Evolutionary conservation across 2,329 filamentous ascomycete species (phyloP).

Genomic region (Xylariaceae sp.): DNA sequence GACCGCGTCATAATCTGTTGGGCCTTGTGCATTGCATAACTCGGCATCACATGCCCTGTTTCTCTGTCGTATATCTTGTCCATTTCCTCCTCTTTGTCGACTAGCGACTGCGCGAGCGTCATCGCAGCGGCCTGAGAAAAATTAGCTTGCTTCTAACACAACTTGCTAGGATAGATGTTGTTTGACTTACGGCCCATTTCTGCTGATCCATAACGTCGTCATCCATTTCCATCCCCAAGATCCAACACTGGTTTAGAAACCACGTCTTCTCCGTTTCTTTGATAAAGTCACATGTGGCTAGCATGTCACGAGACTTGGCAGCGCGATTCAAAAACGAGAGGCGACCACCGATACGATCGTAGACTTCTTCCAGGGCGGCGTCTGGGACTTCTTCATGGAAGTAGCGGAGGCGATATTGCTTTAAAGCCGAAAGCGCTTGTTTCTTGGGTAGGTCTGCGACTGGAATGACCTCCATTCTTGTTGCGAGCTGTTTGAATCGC

Average conservation of each 20-base stretch:
- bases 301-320: constrained; percentile 80
- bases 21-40: constrained; percentile 75
- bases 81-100: constrained; percentile 71
- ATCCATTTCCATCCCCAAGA: constrained; percentile 74
- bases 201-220: constrained; percentile 99
- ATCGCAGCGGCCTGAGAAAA: constrained; percentile 74
- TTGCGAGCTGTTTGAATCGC: constrained; percentile 84
- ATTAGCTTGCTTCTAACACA: constrained; percentile 3
- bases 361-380: constrained; percentile 68
- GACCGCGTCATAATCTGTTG: constrained; percentile 92
- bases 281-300: constrained; percentile 70
- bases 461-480: constrained; percentile 89
- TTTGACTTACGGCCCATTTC: constrained; percentile 74
- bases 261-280: constrained; percentile 69
- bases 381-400: constrained; percentile 57
- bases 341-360: constrained; percentile 81
- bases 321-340: constrained; percentile 85
- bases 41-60: constrained; percentile 70
- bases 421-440: constrained; percentile 72
- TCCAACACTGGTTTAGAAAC: constrained; percentile 77
- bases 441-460: constrained; percentile 77
- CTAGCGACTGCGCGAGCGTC: constrained; percentile 84
- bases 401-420: constrained; percentile 77
- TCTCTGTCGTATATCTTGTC: constrained; percentile 63
- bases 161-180: neutral